Percentiles rank a stretch among this genome's conserved stretches.
These are phyloP conservation scores for Oenanthe javanica DNA, from an alignment of 140 eudicot genomes.

Conservation along the genomic window DNA sequence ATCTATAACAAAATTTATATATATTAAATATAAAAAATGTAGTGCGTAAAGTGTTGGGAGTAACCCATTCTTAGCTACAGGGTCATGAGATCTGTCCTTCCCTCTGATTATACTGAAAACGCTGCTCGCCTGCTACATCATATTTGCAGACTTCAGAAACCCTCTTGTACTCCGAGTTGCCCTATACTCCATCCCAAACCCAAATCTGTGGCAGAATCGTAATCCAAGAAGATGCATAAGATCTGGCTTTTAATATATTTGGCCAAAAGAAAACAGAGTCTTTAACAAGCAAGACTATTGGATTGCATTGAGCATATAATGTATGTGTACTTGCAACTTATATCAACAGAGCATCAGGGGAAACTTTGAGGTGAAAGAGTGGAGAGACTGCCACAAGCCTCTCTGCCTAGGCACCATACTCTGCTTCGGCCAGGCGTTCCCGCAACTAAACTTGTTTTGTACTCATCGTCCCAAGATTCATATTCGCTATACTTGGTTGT, in stretches of 20 bases:
- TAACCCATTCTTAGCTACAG: background rate
- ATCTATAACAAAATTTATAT: too few species aligned
- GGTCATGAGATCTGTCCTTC: too few species aligned
- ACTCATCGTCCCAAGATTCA: constrained; percentile 23
- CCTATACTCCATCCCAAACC: too few species aligned
- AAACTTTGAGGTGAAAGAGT: constrained; percentile 28
- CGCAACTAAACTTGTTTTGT: constrained; percentile 39
- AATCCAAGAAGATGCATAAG: background rate
- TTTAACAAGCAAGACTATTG: background rate
- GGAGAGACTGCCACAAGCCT: constrained; percentile 33
- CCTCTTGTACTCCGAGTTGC: background rate
- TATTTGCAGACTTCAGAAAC: background rate
- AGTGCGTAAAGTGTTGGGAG: background rate
- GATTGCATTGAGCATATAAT: background rate
- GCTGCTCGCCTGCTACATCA: background rate
- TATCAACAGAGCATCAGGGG: constrained; percentile 21
- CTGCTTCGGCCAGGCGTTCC: constrained; percentile 51
- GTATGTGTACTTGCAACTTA: background rate
- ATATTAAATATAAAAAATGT: too few species aligned
- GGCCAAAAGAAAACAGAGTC: too few species aligned
- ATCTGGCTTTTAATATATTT: too few species aligned
- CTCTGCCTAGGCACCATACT: constrained; percentile 71
- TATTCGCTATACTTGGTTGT: constrained; percentile 31
- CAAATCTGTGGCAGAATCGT: background rate
- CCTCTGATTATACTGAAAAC: background rate